These are phyloP conservation scores for Vachellia pachyceras DNA, from an alignment of 306 rosid species.

Conservation along the genomic window DNA sequence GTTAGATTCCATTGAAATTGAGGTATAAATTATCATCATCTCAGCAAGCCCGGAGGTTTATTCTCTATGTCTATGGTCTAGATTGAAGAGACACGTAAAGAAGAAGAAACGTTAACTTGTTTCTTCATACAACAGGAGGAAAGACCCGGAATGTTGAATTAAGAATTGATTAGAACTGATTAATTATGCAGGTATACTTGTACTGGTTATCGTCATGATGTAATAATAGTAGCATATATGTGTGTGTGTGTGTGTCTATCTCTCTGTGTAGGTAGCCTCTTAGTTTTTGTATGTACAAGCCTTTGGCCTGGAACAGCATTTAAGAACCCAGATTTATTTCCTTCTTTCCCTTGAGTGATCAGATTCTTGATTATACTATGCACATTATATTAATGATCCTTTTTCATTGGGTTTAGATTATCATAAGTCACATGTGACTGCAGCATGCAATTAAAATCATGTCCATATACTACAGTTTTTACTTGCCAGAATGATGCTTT, in stretches of 20 bases:
- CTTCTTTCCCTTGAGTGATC: conserved; percentile 19
- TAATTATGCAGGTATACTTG: background rate
- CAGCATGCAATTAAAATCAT: background rate
- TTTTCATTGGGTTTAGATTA: background rate
- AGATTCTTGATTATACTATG: conserved; percentile 13
- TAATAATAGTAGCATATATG: background rate
- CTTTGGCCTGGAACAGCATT: conserved; percentile 29
- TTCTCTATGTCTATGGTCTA: background rate
- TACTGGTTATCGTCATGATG: conserved; percentile 32
- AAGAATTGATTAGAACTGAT: conserved; percentile 35
- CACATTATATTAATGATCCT: conserved; percentile 4
- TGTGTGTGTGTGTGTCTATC: background rate
- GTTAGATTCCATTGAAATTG: background rate
- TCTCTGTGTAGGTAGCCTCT: background rate
- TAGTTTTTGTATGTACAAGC: conserved; percentile 21
- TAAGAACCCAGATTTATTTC: conserved; percentile 24
- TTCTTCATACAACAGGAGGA: conserved; percentile 23
- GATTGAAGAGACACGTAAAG: conserved; percentile 6
- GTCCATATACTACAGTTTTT: background rate
- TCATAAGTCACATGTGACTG: background rate
- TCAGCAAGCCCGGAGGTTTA: background rate
- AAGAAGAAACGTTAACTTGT: background rate
- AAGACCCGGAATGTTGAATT: conserved; percentile 13
- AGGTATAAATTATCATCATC: background rate
- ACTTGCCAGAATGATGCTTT: background rate